A percentile compares a stretch with the other conserved stretches of the same genome.
phyloP scores from a whole-genome alignment of 768 basidiomycete species.

The Rickenella mellea region DNA sequence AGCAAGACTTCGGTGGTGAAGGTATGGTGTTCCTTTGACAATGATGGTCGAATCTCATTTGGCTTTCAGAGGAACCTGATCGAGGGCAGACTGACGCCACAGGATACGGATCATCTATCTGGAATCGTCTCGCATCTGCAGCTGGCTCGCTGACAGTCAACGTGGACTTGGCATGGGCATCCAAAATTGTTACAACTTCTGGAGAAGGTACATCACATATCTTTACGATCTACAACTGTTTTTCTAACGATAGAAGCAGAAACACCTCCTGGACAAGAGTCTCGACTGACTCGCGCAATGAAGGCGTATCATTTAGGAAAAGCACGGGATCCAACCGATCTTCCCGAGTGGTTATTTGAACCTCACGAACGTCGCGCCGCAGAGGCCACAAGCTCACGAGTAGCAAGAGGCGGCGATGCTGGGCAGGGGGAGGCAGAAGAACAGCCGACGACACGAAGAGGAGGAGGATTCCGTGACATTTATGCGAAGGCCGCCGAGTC shows the following conservation, averaged over 20 bases:
- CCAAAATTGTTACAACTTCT: constrained; percentile 27
- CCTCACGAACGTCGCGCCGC: constrained; percentile 38
- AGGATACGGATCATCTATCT: constrained; percentile 37
- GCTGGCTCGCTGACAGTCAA: constrained; percentile 45
- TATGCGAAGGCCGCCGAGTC: constrained; percentile 22
- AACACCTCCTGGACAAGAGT: constrained; percentile 46
- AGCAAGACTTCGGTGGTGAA: too few relatives aligned
- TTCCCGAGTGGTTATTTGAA: constrained; percentile 60
- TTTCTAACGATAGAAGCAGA: constrained; percentile 19
- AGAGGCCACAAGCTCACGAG: constrained; percentile 10
- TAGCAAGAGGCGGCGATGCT: constrained; percentile 8
- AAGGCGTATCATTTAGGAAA: constrained; percentile 59
- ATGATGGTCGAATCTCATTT: too few relatives aligned
- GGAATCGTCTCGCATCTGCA: constrained; percentile 47
- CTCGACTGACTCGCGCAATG: constrained; percentile 53
- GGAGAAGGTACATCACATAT: constrained; percentile 33
- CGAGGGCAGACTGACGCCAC: too few relatives aligned
- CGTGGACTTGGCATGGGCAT: constrained; percentile 48
- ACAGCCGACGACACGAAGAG: not conserved
- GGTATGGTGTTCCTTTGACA: too few relatives aligned
- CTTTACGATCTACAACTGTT: not conserved
- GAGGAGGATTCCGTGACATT: constrained; percentile 26
- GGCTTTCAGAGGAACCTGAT: not conserved
- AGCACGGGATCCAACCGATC: constrained; percentile 44
- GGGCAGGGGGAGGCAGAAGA: constrained; percentile 6